Evolutionary conservation across 495 filamentous ascomycete species (phyloP).

Genomic region (Clohesyomyces aquaticus): DNA sequence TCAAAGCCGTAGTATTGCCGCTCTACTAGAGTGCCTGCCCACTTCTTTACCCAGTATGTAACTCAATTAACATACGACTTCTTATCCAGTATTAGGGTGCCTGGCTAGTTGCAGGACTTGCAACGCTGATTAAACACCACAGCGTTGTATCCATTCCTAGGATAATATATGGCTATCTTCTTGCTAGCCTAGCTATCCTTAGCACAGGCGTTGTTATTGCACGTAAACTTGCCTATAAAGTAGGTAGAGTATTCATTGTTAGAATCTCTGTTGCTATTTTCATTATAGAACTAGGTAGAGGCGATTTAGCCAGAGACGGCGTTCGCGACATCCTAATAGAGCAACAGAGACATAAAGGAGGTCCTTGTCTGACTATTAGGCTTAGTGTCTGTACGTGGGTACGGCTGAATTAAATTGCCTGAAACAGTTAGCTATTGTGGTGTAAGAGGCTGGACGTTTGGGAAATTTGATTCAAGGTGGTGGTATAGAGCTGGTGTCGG

Average conservation of each 20-base stretch:
- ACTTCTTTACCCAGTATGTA: background rate
- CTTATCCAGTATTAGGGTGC: background rate
- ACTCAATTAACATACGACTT: background rate
- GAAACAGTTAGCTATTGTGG: too few relatives aligned
- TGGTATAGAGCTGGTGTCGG: too few relatives aligned
- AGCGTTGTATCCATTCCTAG: background rate
- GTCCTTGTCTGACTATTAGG: background rate
- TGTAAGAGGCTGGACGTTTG: too few relatives aligned
- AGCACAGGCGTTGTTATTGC: background rate
- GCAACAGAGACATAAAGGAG: background rate
- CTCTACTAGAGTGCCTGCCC: background rate
- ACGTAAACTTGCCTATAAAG: background rate
- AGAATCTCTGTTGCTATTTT: background rate
- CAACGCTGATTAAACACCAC: background rate
- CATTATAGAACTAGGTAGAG: background rate
- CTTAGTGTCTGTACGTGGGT: too few relatives aligned
- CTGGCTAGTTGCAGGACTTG: background rate
- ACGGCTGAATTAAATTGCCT: too few relatives aligned
- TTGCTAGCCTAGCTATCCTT: background rate
- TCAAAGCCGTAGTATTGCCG: background rate
- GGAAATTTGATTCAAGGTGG: too few relatives aligned
- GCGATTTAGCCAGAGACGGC: background rate
- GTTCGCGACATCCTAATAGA: background rate
- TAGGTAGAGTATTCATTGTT: background rate
- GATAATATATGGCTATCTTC: background rate